Evolutionary conservation across 1,139 yeast genomes (phyloP), one percentile per base, ranked within the genome.

Genomic region (Kluyveromyces sp.): DNA sequence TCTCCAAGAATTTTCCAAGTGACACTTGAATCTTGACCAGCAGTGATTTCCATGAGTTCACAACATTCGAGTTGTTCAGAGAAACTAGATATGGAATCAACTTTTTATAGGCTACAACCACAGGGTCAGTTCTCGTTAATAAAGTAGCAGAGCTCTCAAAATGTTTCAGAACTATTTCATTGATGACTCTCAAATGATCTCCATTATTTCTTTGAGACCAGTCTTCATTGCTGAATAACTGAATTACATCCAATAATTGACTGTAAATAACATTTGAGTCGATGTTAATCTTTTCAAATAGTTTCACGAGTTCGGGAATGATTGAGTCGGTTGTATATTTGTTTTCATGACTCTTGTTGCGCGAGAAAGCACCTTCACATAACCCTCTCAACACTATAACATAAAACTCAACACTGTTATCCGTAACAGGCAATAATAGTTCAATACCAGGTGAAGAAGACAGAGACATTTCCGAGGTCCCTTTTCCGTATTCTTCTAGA

Each of bases 181-280:
- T 45, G 11, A 57, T 49, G 8, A 46, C 49, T 7, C 41, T 39
- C 19, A 61, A 38, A 18, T 43, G 49, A 18, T 51, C 50, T 39
- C 58, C 62, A 38, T 42, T 44, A 2, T 59, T 60, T 19, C 50
- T 43, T 19, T 55, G 51, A 19, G 56, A 52, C 65, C 65, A 61
- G 31, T 58, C 63, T 33, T 60, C 64, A 41, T 49, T 51, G 2
- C 48, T 37, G 40, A 59, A 59, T 32, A 60, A 40, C 19, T 49
- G 50, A 32, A 57, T 52, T 8, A 60, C 54, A n/a, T 53, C 48
- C 16, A 57, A 42, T 8, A 58, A 42, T 9, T 59, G 56, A 3
- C 47, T 42, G 13, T 57, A 44, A 22, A 58, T 50, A 33, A 48
- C 53, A n/a, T 48, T 50, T 2, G 57, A 49, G 33, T 58, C 57